Conservation (phyloP, 257 asterid species). For the Cordia subcordata region DNA sequence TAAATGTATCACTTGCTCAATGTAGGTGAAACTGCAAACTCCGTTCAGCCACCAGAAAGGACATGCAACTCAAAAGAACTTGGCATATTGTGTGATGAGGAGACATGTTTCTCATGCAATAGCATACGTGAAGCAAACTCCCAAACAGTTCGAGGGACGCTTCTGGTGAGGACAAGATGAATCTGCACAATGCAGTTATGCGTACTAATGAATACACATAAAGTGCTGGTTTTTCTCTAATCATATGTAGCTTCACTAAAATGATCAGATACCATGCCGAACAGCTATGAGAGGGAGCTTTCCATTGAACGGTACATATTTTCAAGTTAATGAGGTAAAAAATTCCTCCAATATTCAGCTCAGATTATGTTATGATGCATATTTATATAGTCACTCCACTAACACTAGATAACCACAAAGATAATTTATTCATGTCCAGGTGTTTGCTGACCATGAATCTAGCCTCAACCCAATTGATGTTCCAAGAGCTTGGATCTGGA, state of each 20-base stretch:
- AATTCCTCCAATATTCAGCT: slow-evolving; percentile 6
- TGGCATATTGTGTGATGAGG: slow-evolving; percentile 59
- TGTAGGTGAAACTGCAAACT: slow-evolving; percentile 83
- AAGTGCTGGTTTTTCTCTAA: not conserved
- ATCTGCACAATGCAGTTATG: not conserved
- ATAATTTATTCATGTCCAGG: slow-evolving; percentile 21
- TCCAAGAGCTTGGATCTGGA: slow-evolving; percentile 13
- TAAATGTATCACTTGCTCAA: slow-evolving; percentile 13
- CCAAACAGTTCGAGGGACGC: slow-evolving; percentile 89
- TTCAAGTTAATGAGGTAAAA: slow-evolving; percentile 93
- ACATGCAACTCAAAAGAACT: slow-evolving; percentile 44
- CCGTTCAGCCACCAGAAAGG: slow-evolving; percentile 80
- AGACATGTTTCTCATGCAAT: slow-evolving; percentile 82
- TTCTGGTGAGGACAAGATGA: slow-evolving; percentile 54
- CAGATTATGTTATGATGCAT: not conserved
- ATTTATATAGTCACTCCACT: not conserved
- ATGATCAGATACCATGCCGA: slow-evolving; percentile 88
- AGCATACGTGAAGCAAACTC: slow-evolving; percentile 77
- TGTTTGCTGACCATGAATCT: slow-evolving; percentile 38
- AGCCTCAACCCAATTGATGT: slow-evolving; percentile 24
- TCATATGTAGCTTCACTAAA: slow-evolving; percentile 21
- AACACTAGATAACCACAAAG: slow-evolving; percentile 4
- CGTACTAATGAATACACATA: not conserved
- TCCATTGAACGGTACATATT: slow-evolving; percentile 95
- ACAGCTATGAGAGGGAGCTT: slow-evolving; percentile 99